Conservation (phyloP, 805 yeast species). For the Suhomyces prunicola region DNA sequence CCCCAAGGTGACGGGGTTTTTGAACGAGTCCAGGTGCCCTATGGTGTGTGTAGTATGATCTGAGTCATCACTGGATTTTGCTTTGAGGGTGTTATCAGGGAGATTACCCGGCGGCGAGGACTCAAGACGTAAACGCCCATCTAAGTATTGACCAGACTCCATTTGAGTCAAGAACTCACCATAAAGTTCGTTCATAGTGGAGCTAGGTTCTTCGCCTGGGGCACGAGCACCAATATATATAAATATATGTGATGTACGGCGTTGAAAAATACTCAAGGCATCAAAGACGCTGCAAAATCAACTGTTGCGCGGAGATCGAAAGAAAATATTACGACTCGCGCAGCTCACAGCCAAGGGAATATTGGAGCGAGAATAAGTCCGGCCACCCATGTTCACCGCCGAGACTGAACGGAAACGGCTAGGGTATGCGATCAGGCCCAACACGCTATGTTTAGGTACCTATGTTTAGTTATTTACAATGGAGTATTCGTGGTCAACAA, state of each 20-base stretch:
- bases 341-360: background rate
- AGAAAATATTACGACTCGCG: background rate
- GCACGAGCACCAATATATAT: background rate
- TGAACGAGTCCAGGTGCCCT: background rate
- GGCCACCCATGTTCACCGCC: background rate
- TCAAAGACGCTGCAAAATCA: background rate
- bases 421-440: background rate
- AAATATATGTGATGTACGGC: background rate
- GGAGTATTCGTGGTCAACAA: background rate
- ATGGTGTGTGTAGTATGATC: background rate
- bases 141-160: slow-evolving; percentile 17
- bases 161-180: slow-evolving; percentile 23
- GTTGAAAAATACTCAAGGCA: background rate
- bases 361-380: background rate
- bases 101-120: background rate
- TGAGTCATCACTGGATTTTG: background rate
- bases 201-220: background rate
- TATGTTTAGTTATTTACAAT: background rate
- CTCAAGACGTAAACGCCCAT: slow-evolving; percentile 1
- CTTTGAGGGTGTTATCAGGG: background rate
- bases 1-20: background rate
- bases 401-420: background rate
- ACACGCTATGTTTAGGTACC: background rate
- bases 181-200: background rate
- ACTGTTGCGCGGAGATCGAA: background rate